Conservation (phyloP, 345 rosid genomes). For the Punica granatum region DNA sequence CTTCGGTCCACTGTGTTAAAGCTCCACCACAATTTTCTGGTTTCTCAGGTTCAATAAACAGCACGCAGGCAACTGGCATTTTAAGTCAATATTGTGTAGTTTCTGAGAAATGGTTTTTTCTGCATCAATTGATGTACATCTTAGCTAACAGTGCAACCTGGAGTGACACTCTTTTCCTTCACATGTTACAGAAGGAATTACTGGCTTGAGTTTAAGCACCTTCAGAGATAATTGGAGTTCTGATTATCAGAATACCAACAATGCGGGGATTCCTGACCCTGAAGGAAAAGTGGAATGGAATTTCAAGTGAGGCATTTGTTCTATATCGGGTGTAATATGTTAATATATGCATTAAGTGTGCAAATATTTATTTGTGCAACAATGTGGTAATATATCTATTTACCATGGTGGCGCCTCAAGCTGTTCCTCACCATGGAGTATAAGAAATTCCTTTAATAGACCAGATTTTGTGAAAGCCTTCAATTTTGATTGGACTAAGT, state of each 20-base stretch:
- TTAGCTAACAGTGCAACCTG: neutral
- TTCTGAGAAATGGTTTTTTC: neutral
- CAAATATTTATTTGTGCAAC: neutral
- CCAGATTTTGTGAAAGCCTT: neutral
- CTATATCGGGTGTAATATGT: neutral
- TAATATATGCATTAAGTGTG: no score
- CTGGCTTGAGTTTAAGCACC: conserved; percentile 74
- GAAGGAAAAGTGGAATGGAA: conserved; percentile 70
- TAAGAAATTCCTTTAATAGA: neutral
- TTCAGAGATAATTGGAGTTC: conserved; percentile 90
- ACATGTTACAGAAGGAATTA: conserved; percentile 64
- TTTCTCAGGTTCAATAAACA: neutral
- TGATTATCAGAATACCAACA: conserved; percentile 77
- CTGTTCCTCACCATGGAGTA: neutral
- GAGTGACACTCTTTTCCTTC: neutral
- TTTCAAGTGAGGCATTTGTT: conserved; percentile 56
- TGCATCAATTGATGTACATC: neutral
- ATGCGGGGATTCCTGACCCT: conserved; percentile 91
- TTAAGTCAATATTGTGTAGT: neutral
- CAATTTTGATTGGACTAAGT: neutral
- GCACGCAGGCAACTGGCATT: neutral
- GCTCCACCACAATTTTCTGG: neutral
- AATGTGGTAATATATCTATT: neutral
- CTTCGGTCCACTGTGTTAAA: neutral
- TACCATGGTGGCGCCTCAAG: neutral